Conservation (phyloP, 2,329 filamentous ascomycete genomes). For the Mollisiaceae sp. region DNA sequence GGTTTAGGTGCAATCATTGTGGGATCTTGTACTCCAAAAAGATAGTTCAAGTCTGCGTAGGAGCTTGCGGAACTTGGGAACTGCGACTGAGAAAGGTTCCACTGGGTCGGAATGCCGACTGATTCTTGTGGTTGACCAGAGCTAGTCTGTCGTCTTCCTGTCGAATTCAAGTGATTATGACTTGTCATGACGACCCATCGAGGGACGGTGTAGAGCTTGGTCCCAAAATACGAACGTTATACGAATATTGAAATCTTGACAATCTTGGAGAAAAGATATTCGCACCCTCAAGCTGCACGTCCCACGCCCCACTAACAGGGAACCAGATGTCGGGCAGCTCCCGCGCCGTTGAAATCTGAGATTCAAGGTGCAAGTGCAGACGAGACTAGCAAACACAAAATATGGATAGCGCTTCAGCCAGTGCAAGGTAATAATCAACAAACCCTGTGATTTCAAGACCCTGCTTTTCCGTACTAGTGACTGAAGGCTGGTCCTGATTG, state of each 20-base stretch:
- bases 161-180: conserved; percentile 17
- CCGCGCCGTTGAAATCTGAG: conserved; percentile 18
- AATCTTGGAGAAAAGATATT: conserved; percentile 9
- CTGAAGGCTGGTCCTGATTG: conserved; percentile 2
- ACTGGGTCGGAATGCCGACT: conserved; percentile 13
- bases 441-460: conserved; percentile 15
- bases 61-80: conserved; percentile 39
- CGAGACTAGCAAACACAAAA: conserved; percentile 19
- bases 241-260: not conserved
- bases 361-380: conserved; percentile 22
- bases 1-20: conserved; percentile 39
- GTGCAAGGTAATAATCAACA: conserved; percentile 1
- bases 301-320: conserved; percentile 21
- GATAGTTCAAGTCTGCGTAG: conserved; percentile 39
- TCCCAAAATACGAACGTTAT: not conserved
- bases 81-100: conserved; percentile 21
- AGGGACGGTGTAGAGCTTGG: not conserved
- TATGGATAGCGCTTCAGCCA: conserved; percentile 21
- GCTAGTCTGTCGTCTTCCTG: conserved; percentile 16
- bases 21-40: conserved; percentile 39
- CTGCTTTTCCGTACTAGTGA: conserved; percentile 14
- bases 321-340: conserved; percentile 19
- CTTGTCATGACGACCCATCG: conserved; percentile 28
- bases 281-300: conserved; percentile 16
- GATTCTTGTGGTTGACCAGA: conserved; percentile 18